Base-by-base conservation (phyloP, 352 stramenopile genomes). In the Globisporangium heterothallicum region DNA sequence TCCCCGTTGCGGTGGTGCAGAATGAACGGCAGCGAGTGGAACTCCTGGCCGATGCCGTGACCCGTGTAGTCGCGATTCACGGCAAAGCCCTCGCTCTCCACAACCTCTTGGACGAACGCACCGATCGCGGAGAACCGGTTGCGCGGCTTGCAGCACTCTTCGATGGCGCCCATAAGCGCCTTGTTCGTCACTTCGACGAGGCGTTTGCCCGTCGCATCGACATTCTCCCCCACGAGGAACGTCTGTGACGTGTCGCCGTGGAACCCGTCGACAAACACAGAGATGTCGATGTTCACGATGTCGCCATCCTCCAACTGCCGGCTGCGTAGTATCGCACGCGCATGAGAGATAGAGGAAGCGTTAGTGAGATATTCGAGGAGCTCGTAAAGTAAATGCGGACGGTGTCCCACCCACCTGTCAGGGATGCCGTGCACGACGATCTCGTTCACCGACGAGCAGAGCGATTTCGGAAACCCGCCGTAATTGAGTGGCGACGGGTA, bases 171-270 rank as follows among this genome's bases (percentile, higher is more conserved):
- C 38, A 95, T 50, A 57, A 97, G 67, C 29, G 83, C 78, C 7
- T 77, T 36, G 46, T 96, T 91, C n/a, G 86, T 95, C 21, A 86
- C 66, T 53, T 97, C 71, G 7, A 98, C 69, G n/a, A 99, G 74
- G 42, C 85, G 76, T 54, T 84, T 78, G 24, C 80, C 86, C 18
- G 59, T 72, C 12, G 92, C 77, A 47, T 98, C 92, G 5, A 96
- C 86, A 53, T 96, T 66, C 12, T 56, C 46, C 7, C 96, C 96
- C 7, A 99, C 95, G 19, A 97, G 65, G 45, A 98, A 94, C 0
- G 95, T 98, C 43, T 93, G 88, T 63, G 95, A 99, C 47, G 98
- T 99, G 68, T 99, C 97, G 24, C 97, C 97, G 70, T 99, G 96
- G 57, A 97, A 98, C 8, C 94, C 95, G 48, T 93, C 73, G 3